These are phyloP conservation scores for Aspergillus uvarum DNA, from an alignment of 2,329 filamentous ascomycete species.

Conservation along the genomic window DNA sequence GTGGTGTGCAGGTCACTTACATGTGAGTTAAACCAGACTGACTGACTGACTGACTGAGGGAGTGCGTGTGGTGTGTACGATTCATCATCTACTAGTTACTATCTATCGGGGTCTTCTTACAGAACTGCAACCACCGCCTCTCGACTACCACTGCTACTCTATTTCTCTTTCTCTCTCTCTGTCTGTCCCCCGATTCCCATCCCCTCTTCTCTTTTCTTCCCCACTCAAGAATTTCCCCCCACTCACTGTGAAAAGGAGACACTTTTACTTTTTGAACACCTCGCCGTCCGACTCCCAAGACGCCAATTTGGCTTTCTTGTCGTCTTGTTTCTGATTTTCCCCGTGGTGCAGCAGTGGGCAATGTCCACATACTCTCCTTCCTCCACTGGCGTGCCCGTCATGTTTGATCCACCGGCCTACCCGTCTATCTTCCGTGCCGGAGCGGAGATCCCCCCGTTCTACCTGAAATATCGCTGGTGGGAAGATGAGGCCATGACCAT, in stretches of 20 bases:
- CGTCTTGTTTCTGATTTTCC: not conserved
- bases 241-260: not conserved
- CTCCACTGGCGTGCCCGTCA: slow-evolving; percentile 5
- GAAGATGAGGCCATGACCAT: slow-evolving; percentile 41
- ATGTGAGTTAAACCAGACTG: not conserved
- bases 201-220: not conserved
- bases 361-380: slow-evolving; percentile 17
- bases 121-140: not conserved
- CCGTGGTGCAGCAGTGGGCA: not conserved
- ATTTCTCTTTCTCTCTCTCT: not conserved
- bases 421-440: slow-evolving; percentile 31
- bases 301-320: not conserved
- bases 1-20: not conserved
- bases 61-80: not conserved
- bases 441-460: slow-evolving; percentile 35
- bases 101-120: not conserved
- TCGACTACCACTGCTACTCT: not conserved
- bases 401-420: slow-evolving; percentile 24
- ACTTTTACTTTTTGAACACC: not conserved
- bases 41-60: too few relatives aligned
- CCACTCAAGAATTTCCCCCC: not conserved
- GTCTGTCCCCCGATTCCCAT: too few relatives aligned
- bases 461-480: slow-evolving; percentile 40
- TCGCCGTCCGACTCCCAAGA: not conserved
- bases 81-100: not conserved